Evolutionary conservation across 495 filamentous ascomycete species (phyloP).

Genomic region (Bryoglossum gracile): DNA sequence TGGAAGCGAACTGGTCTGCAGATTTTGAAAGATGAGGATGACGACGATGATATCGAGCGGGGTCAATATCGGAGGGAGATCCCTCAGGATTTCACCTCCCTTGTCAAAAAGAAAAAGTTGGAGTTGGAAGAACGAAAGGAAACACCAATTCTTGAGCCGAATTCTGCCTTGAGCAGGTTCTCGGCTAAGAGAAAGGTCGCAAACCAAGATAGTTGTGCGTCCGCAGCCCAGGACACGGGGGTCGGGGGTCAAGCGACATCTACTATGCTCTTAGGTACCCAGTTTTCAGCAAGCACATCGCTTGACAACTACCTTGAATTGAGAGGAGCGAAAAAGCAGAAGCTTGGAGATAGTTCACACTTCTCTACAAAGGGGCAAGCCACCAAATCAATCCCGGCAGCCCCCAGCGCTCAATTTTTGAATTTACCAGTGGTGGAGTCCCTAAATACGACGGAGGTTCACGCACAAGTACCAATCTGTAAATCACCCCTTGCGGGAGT

Average conservation of each 20-base stretch:
- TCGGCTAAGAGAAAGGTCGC: neutral
- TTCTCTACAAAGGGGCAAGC: slow-evolving; percentile 8
- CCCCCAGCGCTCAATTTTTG: neutral
- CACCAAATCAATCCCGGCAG: neutral
- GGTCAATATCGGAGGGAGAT: neutral
- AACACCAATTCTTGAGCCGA: neutral
- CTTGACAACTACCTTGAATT: slow-evolving; percentile 41
- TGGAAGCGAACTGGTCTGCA: slow-evolving; percentile 46
- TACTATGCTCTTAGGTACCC: slow-evolving; percentile 8
- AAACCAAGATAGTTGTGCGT: neutral
- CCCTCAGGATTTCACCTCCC: slow-evolving; percentile 11
- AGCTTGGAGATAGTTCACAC: slow-evolving; percentile 25
- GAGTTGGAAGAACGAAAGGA: slow-evolving; percentile 7
- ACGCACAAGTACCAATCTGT: slow-evolving; percentile 3
- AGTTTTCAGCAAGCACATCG: slow-evolving; percentile 27
- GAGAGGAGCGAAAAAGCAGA: slow-evolving; percentile 29
- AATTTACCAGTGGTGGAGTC: neutral
- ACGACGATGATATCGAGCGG: slow-evolving; percentile 40
- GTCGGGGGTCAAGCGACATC: neutral
- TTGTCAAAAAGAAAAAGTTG: slow-evolving; percentile 22
- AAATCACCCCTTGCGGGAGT: slow-evolving; percentile 4
- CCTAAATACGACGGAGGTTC: neutral
- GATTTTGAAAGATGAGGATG: slow-evolving; percentile 43
- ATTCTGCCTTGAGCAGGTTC: neutral
- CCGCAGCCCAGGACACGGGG: neutral